Evolutionary conservation across 2,329 filamentous ascomycete genomes (phyloP), one percentile per base, ranked within the genome.

Genomic region (Tolypocladium endophyticum): DNA sequence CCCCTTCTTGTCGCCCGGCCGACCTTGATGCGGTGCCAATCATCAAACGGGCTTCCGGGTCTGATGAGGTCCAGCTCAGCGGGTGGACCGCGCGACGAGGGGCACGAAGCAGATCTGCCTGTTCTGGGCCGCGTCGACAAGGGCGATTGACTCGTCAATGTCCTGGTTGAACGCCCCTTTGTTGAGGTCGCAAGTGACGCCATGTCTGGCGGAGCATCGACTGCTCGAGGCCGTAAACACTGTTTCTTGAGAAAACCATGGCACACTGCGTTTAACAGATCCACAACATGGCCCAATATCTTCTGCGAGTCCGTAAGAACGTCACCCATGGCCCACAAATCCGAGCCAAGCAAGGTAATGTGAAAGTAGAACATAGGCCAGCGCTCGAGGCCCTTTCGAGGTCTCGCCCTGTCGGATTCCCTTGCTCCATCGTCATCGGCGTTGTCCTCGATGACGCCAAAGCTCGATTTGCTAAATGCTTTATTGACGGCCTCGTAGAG

Each of bases 341-440:
- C 71, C 1, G 67, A 61, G 14, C 55, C 58, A 28, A 59, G 60
- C 45, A 81, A 67, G 2, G 78, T 74, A 41, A 96, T 82, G 35
- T 84, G 84, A n/a, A 97, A 74, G 66, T 87, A 88, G 67, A 96
- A 97, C 86, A 93, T 93, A 0, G 93, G 92, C 86, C 90, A 94
- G 57, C 85, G 82, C 67, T 97, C 91, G 12, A 92, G 76, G 0
- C 85, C 80, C 69, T 90, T 93, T 52, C 78, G 80, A 16, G 74
- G 72, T 67, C 78, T 84, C 43, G 64, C 28, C 82, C 64, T 60
- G 85, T 58, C 60, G 39, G 35, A 35, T 1, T 65, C 55, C 69
- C 72, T 20, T 78, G 74, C 4, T 66, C 65, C 36, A 73, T 73
- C 45, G 72, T 70, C 7, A 23, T 47, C 58, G 7, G 20, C 39